Conservation (phyloP, 768 basidiomycete species). For the Mycena amicta region DNA sequence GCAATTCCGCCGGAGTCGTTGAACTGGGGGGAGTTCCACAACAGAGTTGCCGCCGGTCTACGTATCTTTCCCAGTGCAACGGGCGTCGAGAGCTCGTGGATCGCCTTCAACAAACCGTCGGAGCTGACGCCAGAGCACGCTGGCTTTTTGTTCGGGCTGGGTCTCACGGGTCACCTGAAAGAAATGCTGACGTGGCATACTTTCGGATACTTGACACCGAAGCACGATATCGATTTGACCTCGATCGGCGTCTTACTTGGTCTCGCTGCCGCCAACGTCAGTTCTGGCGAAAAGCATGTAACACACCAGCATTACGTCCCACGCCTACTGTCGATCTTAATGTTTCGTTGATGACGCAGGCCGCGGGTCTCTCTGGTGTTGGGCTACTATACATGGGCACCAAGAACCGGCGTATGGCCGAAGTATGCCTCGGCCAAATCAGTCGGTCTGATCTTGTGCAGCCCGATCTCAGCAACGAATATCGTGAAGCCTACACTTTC, state of each 20-base stretch:
- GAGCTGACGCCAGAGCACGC: constrained; percentile 93
- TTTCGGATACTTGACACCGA: constrained; percentile 91
- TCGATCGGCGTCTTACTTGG: constrained; percentile 93
- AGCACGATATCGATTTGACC: constrained; percentile 94
- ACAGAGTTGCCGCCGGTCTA: constrained; percentile 91
- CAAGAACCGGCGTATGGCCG: constrained; percentile 87
- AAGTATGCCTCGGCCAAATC: constrained; percentile 86
- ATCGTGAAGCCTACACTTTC: constrained; percentile 90
- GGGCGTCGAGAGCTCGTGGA: constrained; percentile 91
- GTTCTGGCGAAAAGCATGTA: constrained; percentile 82
- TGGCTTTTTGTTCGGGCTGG: constrained; percentile 93
- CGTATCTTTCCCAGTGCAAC: constrained; percentile 75
- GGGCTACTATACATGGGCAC: constrained; percentile 91
- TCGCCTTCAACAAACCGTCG: constrained; percentile 91
- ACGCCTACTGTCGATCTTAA: constrained; percentile 87
- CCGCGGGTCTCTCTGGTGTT: constrained; percentile 83
- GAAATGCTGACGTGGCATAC: constrained; percentile 94
- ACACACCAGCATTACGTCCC: constrained; percentile 93
- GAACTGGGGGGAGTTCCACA: constrained; percentile 97
- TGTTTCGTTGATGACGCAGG: constrained; percentile 86
- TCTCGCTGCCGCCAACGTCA: constrained; percentile 88
- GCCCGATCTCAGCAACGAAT: constrained; percentile 83
- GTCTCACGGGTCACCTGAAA: constrained; percentile 87
- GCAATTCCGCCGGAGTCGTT: constrained; percentile 74
- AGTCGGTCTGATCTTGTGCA: constrained; percentile 75